Base-by-base conservation (phyloP, 129 eudicot genomes). In the Lonicera japonica region DNA sequence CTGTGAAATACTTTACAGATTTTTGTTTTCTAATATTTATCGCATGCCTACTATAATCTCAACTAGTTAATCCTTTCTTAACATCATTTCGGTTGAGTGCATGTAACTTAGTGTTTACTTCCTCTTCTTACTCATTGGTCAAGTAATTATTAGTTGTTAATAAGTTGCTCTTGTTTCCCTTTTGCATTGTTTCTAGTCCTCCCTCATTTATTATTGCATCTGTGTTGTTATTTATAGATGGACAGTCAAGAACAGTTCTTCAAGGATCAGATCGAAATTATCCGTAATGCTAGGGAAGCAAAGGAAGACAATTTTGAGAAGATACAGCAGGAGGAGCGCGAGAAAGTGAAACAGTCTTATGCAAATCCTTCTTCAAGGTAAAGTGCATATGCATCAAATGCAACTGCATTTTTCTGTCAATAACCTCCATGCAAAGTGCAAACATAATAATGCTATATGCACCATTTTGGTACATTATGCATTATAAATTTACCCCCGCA, bases 161-260 rank as follows among this genome's bases (percentile, higher is more conserved):
- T n/a, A n/a, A 29, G n/a, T 60, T 14, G 14, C 3, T 60, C 8
- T 61, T 5, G 36, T 6, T 25, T 17, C 25, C 11, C 21, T n/a
- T 43, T n/a, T 34, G 14, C 21, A 11, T 66, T 16, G 34, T 56
- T 36, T 17, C 17, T 8, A 15, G 20, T 18, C 21, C 60, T 54
- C 9, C 19, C 17, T 39, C 36, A 29, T 29, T 29, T 29, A 47
- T 61, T 66, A 14, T 58, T 65, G 25, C 39, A 41, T 54, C 1
- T 60, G 21, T 22, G 23, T 58, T 53, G 62, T 55, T 50, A 19
- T 14, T 67, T 58, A 86, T 58, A 86, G 97, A 79, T 90, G 96
- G 95, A 92, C 38, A 71, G 1, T 8, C 99, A 85, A 56, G 98
- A 92, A 14, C 70, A 82, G 18, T 87, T 87, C 47, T 82, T 79